Conservation (phyloP, 306 rosid species). For the Phaseolus lunatus region DNA sequence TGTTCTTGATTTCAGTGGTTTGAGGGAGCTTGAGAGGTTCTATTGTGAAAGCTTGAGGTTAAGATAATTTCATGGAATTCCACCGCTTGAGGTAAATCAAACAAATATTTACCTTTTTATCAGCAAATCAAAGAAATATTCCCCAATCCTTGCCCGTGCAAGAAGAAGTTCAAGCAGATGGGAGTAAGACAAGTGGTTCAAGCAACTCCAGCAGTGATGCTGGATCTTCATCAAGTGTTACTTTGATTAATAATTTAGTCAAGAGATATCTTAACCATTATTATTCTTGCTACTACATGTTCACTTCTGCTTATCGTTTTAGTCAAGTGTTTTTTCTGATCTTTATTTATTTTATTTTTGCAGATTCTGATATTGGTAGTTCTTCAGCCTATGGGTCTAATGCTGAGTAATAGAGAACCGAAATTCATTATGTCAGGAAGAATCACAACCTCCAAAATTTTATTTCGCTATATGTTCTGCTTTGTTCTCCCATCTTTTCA, state of each 20-base stretch:
- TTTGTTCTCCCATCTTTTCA: background rate
- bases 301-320: conserved; percentile 13
- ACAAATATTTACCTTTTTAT: background rate
- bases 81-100: too few species aligned
- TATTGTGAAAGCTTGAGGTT: too few species aligned
- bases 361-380: conserved; percentile 95
- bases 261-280: background rate
- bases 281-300: background rate
- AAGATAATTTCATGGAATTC: too few species aligned
- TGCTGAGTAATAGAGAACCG: conserved; percentile 72
- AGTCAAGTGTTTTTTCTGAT: conserved; percentile 35
- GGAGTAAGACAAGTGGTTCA: conserved; percentile 94
- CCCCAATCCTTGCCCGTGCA: conserved; percentile 62
- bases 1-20: too few species aligned
- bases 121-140: conserved; percentile 63
- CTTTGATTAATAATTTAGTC: conserved; percentile 25
- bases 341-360: conserved; percentile 43
- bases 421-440: conserved; percentile 58
- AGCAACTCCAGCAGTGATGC: conserved; percentile 98
- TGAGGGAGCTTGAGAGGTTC: too few species aligned
- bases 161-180: conserved; percentile 63
- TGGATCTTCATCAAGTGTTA: conserved; percentile 97
- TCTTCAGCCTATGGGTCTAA: conserved; percentile 95
- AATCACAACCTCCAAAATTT: conserved; percentile 5
- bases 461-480: background rate